phyloP scores from a whole-genome alignment of 2,329 filamentous ascomycete species.

The Didymella glomerata region DNA sequence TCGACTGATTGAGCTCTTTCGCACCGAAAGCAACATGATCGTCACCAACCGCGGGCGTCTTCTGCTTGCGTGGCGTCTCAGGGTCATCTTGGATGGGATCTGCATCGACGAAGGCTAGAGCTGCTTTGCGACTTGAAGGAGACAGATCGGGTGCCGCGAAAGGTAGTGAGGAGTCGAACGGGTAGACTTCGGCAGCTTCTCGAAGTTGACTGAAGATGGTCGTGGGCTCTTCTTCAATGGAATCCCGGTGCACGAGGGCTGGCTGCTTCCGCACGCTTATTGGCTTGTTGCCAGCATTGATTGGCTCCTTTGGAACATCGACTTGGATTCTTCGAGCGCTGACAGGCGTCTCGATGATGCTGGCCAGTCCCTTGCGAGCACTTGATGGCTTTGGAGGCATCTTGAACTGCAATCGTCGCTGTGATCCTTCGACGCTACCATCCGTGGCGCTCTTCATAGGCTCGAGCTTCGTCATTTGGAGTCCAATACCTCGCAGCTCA shows the following conservation, averaged over 20 bases:
- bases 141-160: conserved; percentile 8
- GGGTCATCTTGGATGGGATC: conserved; percentile 59
- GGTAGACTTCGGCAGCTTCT: conserved; percentile 11
- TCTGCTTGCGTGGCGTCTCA: conserved; percentile 51
- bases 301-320: not conserved
- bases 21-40: conserved; percentile 52
- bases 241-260: conserved; percentile 1
- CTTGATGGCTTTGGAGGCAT: conserved; percentile 41
- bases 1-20: conserved; percentile 53
- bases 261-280: conserved; percentile 2
- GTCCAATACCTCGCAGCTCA: conserved; percentile 88
- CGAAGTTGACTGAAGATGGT: conserved; percentile 14
- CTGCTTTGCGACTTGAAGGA: conserved; percentile 25
- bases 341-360: conserved; percentile 12
- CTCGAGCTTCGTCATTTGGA: conserved; percentile 94
- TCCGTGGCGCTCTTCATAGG: conserved; percentile 69
- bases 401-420: conserved; percentile 79
- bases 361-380: conserved; percentile 7
- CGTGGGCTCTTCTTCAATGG: conserved; percentile 6
- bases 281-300: conserved; percentile 1
- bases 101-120: conserved; percentile 32
- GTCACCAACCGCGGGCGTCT: conserved; percentile 27
- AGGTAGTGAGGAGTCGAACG: conserved; percentile 7
- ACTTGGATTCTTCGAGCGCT: conserved; percentile 11
- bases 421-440: conserved; percentile 73